phyloP scores from a whole-genome alignment of 768 basidiomycete species.

The Boletus huronensis region DNA sequence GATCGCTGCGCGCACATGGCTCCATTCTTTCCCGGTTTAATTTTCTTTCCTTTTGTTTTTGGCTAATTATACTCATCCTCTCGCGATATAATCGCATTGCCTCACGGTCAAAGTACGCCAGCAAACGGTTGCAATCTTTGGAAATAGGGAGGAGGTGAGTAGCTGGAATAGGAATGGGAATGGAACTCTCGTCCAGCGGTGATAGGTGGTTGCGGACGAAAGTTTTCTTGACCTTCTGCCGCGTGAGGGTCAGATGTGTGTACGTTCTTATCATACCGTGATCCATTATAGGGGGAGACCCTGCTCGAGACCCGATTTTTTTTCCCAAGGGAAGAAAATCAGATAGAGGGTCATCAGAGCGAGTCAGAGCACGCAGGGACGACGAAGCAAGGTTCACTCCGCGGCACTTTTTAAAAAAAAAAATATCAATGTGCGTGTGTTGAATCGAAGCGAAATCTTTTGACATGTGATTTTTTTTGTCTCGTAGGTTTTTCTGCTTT shows the following conservation, averaged over 20 bases:
- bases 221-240: slow-evolving; percentile 6
- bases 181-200: slow-evolving; percentile 13
- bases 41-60: neutral
- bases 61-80: slow-evolving; percentile 10
- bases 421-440: neutral
- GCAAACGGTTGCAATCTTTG: slow-evolving; percentile 9
- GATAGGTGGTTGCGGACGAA: neutral
- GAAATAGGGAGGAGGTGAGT: slow-evolving; percentile 13
- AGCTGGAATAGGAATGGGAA: slow-evolving; percentile 1
- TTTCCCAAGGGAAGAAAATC: neutral
- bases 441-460: neutral
- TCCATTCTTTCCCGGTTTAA: neutral
- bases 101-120: neutral
- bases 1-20: slow-evolving; percentile 9
- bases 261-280: neutral
- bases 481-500: neutral
- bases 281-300: neutral
- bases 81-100: neutral
- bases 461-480: neutral
- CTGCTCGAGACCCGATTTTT: neutral
- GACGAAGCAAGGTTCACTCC: neutral
- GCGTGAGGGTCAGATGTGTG: slow-evolving; percentile 13
- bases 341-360: neutral
- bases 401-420: neutral
- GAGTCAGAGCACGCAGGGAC: neutral